These are phyloP conservation scores for Globisporangium spinosum DNA, from an alignment of 352 stramenopile species.

Conservation along the genomic window DNA sequence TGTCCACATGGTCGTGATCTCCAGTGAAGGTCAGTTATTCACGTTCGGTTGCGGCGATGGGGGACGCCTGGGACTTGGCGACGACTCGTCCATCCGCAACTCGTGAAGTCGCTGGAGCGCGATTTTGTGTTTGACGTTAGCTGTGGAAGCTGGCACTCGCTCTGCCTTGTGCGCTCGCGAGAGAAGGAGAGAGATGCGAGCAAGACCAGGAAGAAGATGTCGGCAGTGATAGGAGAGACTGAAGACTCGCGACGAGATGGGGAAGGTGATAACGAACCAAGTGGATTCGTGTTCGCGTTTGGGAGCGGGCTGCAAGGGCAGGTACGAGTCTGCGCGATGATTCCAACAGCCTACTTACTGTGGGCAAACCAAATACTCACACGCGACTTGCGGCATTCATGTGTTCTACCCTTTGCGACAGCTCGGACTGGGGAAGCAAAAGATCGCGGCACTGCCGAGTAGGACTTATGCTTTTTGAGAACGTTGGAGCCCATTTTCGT, in stretches of 20 bases:
- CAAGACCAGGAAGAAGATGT: slow-evolving; percentile 6
- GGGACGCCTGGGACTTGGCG: slow-evolving; percentile 83
- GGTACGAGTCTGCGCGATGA: slow-evolving; percentile 20
- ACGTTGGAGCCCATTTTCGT: too few relatives aligned
- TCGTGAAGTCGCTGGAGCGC: slow-evolving; percentile 41
- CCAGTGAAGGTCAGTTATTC: slow-evolving; percentile 57
- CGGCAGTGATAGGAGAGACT: not conserved
- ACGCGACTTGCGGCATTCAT: not conserved
- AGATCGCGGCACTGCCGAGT: slow-evolving; percentile 58
- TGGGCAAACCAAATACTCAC: not conserved
- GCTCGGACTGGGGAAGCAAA: slow-evolving; percentile 72
- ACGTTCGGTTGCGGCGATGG: slow-evolving; percentile 90
- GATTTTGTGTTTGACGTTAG: slow-evolving; percentile 57
- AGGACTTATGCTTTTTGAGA: slow-evolving; percentile 13
- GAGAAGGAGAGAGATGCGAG: slow-evolving; percentile 9
- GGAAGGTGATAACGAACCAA: not conserved
- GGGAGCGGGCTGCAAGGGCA: slow-evolving; percentile 68
- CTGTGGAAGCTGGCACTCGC: slow-evolving; percentile 66
- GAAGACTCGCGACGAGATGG: not conserved
- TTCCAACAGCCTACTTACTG: not conserved
- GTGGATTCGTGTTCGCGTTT: slow-evolving; percentile 63
- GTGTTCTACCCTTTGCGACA: slow-evolving; percentile 9
- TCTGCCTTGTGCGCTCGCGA: slow-evolving; percentile 42
- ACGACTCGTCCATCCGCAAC: slow-evolving; percentile 41
- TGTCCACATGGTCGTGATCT: slow-evolving; percentile 70